A percentile compares a stretch with the other conserved stretches of the same genome.
phyloP scores from a whole-genome alignment of 2,329 filamentous ascomycete genomes.

The Fusarium fujikuroi region DNA sequence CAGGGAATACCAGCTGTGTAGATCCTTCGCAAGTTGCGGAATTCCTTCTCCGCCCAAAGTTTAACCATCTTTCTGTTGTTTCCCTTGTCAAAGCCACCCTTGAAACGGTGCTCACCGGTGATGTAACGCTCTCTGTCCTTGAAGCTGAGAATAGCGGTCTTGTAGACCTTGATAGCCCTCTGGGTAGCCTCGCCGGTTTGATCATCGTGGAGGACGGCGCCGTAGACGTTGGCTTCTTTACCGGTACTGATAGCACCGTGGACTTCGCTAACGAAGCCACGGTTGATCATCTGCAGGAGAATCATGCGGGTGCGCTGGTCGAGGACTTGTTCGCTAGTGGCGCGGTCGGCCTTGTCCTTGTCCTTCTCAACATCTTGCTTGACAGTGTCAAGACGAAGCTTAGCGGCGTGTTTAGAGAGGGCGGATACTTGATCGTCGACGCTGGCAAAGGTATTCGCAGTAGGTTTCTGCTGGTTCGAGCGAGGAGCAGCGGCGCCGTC shows the following conservation, averaged over 20 bases:
- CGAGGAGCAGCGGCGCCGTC: conserved; percentile 67
- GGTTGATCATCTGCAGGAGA: conserved; percentile 94
- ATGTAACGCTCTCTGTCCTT: conserved; percentile 98
- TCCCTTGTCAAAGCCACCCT: conserved; percentile 89
- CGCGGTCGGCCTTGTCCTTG: conserved; percentile 91
- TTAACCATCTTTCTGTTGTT: conserved; percentile 98
- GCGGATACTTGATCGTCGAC: conserved; percentile 89
- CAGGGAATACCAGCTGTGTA: conserved; percentile 87
- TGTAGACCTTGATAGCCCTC: conserved; percentile 97
- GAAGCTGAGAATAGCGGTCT: conserved; percentile 97
- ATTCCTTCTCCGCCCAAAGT: conserved; percentile 98
- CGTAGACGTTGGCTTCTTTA: conserved; percentile 98
- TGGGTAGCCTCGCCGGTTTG: conserved; percentile 68
- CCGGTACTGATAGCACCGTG: conserved; percentile 96
- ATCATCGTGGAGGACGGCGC: conserved; percentile 75
- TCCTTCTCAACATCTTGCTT: conserved; percentile 64
- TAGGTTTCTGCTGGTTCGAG: conserved; percentile 81
- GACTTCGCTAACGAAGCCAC: conserved; percentile 87
- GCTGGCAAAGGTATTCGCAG: conserved; percentile 80
- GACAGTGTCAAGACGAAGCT: conserved; percentile 80
- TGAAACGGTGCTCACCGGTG: conserved; percentile 91
- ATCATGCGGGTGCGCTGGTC: conserved; percentile 97
- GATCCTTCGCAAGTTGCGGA: conserved; percentile 89
- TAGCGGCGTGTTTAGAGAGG: conserved; percentile 85
- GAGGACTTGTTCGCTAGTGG: conserved; percentile 93